These are phyloP conservation scores for Debaryomyces sp. DNA, from an alignment of 1,139 yeast species.

Conservation along the genomic window DNA sequence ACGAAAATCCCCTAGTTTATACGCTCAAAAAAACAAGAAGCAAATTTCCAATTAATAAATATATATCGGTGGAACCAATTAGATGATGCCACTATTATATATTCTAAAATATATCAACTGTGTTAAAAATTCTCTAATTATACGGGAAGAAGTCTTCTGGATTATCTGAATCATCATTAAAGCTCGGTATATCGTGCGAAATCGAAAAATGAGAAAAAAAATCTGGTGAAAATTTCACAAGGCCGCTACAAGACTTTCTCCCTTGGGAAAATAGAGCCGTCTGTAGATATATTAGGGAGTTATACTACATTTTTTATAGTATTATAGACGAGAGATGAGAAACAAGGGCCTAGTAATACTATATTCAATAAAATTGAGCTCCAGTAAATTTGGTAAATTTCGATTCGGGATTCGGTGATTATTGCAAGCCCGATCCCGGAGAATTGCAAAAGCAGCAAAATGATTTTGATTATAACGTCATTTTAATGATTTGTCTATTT, in stretches of 20 bases:
- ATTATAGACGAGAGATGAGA: not conserved
- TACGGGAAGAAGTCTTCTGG: not conserved
- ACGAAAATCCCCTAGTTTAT: not conserved
- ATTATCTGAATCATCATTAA: not conserved
- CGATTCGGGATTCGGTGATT: not conserved
- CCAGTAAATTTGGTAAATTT: not conserved
- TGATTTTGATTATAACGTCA: not conserved
- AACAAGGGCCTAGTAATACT: not conserved
- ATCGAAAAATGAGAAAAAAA: slow-evolving; percentile 1
- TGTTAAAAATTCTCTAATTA: not conserved
- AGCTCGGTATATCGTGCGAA: not conserved
- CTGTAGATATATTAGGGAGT: not conserved
- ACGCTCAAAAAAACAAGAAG: not conserved
- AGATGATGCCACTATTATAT: not conserved
- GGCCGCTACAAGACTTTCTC: not conserved
- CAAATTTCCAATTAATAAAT: not conserved
- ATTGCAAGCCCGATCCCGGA: slow-evolving; percentile 5
- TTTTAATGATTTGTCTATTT: not conserved
- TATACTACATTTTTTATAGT: not conserved
- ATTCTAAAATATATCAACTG: not conserved
- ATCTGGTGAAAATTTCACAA: slow-evolving; percentile 1
- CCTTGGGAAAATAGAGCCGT: not conserved
- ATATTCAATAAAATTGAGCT: not conserved
- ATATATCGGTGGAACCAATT: not conserved
- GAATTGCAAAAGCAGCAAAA: not conserved